A percentile compares a stretch with the other conserved stretches of the same genome.
phyloP scores from a whole-genome alignment of 1,139 yeast genomes.

The Yamadazyma diddensiae region DNA sequence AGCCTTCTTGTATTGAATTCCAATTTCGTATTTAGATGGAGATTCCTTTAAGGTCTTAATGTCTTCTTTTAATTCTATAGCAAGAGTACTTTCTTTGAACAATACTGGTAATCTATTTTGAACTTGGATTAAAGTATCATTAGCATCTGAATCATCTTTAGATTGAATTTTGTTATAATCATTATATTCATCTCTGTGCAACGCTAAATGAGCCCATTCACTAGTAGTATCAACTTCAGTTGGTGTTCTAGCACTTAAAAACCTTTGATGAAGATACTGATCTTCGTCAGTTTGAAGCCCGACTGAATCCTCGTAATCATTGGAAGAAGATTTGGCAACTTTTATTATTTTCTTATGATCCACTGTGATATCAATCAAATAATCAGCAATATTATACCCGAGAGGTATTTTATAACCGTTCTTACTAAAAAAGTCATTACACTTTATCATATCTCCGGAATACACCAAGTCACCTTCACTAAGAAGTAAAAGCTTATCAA shows the following conservation, averaged over 20 bases:
- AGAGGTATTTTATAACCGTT: constrained; percentile 82
- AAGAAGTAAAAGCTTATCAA: constrained; percentile 75
- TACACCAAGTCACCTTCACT: constrained; percentile 85
- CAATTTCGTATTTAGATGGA: constrained; percentile 34
- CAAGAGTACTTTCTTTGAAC: constrained; percentile 49
- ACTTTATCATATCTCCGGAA: constrained; percentile 75
- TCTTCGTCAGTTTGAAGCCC: constrained; percentile 8
- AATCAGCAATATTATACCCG: constrained; percentile 93
- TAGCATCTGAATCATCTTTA: constrained; percentile 23
- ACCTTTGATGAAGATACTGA: constrained; percentile 38
- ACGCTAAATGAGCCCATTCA: constrained; percentile 89
- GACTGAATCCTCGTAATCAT: constrained; percentile 20
- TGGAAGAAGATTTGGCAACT: constrained; percentile 17
- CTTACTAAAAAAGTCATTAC: constrained; percentile 69
- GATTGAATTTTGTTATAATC: constrained; percentile 17
- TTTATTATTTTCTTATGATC: constrained; percentile 42
- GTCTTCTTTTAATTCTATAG: constrained; percentile 46
- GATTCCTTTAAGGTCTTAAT: constrained; percentile 38
- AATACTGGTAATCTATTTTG: constrained; percentile 38
- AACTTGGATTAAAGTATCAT: constrained; percentile 28
- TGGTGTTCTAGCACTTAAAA: constrained; percentile 21
- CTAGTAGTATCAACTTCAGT: constrained; percentile 56
- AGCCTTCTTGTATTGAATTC: constrained; percentile 47
- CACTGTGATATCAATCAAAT: constrained; percentile 84
- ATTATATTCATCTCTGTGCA: constrained; percentile 71